These are phyloP conservation scores for Sphaceloma murrayae DNA, from an alignment of 2,329 filamentous ascomycete genomes.

Conservation along the genomic window DNA sequence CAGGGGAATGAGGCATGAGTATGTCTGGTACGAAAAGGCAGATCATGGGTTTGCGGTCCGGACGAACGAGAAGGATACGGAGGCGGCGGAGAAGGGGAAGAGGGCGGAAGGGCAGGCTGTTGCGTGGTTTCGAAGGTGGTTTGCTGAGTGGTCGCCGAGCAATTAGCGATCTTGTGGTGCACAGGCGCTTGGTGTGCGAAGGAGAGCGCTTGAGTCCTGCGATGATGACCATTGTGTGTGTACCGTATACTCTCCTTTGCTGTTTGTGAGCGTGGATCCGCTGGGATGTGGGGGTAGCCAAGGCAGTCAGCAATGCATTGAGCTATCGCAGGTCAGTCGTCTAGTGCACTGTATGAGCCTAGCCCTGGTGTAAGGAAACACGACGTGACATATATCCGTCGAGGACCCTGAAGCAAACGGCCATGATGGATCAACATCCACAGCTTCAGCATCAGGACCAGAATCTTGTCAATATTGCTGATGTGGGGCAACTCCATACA, in stretches of 20 bases:
- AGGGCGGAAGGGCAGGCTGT: conserved; percentile 33
- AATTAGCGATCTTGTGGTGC: not conserved
- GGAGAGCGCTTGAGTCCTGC: no score
- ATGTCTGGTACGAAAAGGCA: conserved; percentile 30
- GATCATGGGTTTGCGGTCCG: conserved; percentile 32
- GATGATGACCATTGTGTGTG: not conserved
- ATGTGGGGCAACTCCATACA: conserved; percentile 13
- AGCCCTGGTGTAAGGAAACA: no score
- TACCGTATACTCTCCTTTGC: no score
- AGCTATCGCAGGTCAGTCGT: no score
- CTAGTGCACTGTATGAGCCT: no score
- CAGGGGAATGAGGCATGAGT: conserved; percentile 30
- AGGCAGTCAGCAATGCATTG: no score
- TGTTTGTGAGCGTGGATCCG: no score
- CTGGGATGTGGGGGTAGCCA: no score
- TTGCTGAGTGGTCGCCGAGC: conserved; percentile 17
- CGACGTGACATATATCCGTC: no score
- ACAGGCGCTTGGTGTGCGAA: not conserved
- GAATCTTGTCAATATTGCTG: not conserved
- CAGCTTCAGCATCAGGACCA: not conserved
- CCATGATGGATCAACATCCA: no score
- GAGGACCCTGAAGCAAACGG: no score
- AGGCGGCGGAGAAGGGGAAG: conserved; percentile 28
- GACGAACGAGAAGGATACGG: conserved; percentile 26
- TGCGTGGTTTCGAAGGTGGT: conserved; percentile 31